These are phyloP conservation scores for Penicillium subrubescens DNA, from an alignment of 495 filamentous ascomycete genomes.

Conservation along the genomic window DNA sequence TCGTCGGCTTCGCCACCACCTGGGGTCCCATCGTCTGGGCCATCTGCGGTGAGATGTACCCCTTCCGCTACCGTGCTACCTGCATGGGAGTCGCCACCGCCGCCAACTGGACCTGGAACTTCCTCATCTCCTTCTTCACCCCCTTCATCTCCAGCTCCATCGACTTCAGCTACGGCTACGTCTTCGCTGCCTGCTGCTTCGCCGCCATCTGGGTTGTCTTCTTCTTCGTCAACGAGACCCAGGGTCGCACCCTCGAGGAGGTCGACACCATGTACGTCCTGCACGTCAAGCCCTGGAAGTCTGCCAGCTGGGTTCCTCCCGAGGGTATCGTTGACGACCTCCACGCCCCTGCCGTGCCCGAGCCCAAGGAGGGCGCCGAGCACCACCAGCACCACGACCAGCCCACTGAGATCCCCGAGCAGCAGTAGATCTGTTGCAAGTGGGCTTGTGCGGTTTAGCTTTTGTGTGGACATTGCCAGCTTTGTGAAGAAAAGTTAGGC, in stretches of 20 bases:
- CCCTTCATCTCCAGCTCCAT: conserved; percentile 72
- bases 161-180: conserved; percentile 74
- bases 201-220: conserved; percentile 66
- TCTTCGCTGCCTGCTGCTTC: conserved; percentile 74
- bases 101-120: conserved; percentile 90
- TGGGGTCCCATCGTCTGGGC: conserved; percentile 89
- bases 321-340: conserved; percentile 41
- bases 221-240: conserved; percentile 77
- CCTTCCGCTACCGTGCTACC: conserved; percentile 71
- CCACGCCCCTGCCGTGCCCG: conserved; percentile 18
- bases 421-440: conserved; percentile 12
- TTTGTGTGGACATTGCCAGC: background rate
- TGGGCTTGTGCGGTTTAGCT: background rate
- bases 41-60: conserved; percentile 80
- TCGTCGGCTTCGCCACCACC: conserved; percentile 60
- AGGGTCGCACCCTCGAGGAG: conserved; percentile 71
- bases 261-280: conserved; percentile 85
- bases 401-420: conserved; percentile 19
- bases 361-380: conserved; percentile 26
- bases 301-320: conserved; percentile 58
- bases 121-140: conserved; percentile 83
- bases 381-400: conserved; percentile 33
- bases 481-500: background rate
- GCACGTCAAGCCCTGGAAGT: conserved; percentile 68
- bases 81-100: conserved; percentile 78